These are phyloP conservation scores for Acidomyces sp. DNA, from an alignment of 495 filamentous ascomycete species.

Conservation along the genomic window DNA sequence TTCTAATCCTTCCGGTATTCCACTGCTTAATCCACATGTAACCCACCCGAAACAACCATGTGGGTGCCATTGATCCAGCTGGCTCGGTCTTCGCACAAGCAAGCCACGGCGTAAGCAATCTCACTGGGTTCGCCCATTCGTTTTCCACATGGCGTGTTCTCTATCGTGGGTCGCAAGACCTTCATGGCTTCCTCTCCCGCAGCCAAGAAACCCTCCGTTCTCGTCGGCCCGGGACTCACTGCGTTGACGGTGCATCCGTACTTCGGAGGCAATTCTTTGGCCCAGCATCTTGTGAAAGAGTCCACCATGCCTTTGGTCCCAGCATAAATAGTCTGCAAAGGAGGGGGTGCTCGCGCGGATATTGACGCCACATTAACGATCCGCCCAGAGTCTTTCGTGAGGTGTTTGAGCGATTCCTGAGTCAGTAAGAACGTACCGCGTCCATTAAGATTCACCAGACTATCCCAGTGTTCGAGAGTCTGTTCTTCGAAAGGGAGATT, in stretches of 20 bases:
- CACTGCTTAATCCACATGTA: conserved; percentile 24
- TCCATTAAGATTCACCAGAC: conserved; percentile 29
- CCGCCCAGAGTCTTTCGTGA: conserved; percentile 19
- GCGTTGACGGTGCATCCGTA: conserved; percentile 26
- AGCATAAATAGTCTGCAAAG: conserved; percentile 24
- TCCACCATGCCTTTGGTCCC: conserved; percentile 28
- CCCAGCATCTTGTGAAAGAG: conserved; percentile 29
- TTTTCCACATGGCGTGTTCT: conserved; percentile 29
- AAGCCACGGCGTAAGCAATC: conserved; percentile 32
- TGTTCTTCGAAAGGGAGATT: conserved; percentile 31
- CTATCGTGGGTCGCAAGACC: conserved; percentile 29
- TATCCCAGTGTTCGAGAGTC: conserved; percentile 30
- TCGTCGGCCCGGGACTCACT: conserved; percentile 23
- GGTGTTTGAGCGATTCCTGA: conserved; percentile 25
- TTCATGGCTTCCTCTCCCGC: conserved; percentile 30
- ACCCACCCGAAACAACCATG: conserved; percentile 29
- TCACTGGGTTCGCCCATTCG: conserved; percentile 30
- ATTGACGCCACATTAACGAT: conserved; percentile 25
- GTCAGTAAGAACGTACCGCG: conserved; percentile 31
- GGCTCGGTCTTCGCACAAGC: conserved; percentile 29
- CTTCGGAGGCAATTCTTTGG: conserved; percentile 24
- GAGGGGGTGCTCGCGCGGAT: conserved; percentile 14
- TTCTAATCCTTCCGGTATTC: too few species aligned
- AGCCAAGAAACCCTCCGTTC: conserved; percentile 24
- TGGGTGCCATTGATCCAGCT: conserved; percentile 33